Base-by-base conservation (phyloP, 78 protist genomes). In the Polysphondylium violaceum region DNA sequence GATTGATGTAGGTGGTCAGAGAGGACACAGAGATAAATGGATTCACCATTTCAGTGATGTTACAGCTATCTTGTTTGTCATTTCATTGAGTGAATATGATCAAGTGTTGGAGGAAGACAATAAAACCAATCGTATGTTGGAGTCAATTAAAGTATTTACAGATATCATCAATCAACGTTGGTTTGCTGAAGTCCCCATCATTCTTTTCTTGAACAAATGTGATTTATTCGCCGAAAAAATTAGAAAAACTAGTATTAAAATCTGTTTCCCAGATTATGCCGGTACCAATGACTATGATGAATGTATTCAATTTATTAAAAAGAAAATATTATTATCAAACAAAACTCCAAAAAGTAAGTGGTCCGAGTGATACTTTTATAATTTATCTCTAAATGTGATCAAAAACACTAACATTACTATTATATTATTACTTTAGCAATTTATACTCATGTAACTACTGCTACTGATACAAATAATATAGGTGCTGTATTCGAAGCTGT, bases 1-100 rank as follows among this genome's bases (percentile, higher is more conserved):
- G 95, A 76, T 87, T 35, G 98, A 96, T 73, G 96, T 96, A 7
- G 98, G 97, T 41, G 98, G 98, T 35, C 98, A 96, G 93, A 78
- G 97, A 31, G 95, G 93, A 33, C 98, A 97, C 88, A 55, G 99
- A 6, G 64, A 87, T 33, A 98, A 98, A 95, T 98, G 96, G 96
- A 94, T 94, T 74, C 96, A 90, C 56, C 88, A 95, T 65, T 95
- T 95, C 59, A 65, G 74, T 17, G 86, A 69, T 43, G 96, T 96
- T 55, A 96, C 96, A n/a, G 96, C 95, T 4, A 87, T 96, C 38
- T 23, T 96, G 35, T 96, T 96, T 67, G 69, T 77, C 21, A 85
- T 76, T 33, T 78, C 95, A 19, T 60, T 96, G 31, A 63, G 58
- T 71, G 97, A 91, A 58, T 87, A 87, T 78, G 93, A 81, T 41